Percentiles rank a stretch among this genome's conserved stretches.
phyloP scores from a whole-genome alignment of 2,329 filamentous ascomycete species.

The Fusarium cyanostomum region DNA sequence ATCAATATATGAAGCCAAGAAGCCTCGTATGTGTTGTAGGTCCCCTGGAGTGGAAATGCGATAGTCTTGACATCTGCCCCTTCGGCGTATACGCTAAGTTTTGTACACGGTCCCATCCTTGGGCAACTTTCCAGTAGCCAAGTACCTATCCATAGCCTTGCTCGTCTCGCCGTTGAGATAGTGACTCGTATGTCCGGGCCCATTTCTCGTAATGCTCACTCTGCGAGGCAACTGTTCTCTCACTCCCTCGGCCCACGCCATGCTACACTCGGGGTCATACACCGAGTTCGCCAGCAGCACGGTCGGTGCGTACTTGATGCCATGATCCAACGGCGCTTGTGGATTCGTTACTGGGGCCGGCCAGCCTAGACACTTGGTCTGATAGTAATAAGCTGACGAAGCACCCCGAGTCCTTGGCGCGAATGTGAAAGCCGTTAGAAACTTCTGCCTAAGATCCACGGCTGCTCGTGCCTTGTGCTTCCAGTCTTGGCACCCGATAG shows the following conservation, averaged over 20 bases:
- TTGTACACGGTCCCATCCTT: slow-evolving; percentile 34
- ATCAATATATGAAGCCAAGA: too few relatives aligned
- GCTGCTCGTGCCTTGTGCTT: slow-evolving; percentile 19
- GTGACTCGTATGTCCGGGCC: slow-evolving; percentile 38
- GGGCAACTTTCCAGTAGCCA: slow-evolving; percentile 35
- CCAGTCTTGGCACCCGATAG: slow-evolving; percentile 40
- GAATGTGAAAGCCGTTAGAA: slow-evolving; percentile 12
- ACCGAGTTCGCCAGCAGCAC: slow-evolving; percentile 30
- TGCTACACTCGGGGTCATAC: slow-evolving; percentile 34
- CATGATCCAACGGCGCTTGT: slow-evolving; percentile 10
- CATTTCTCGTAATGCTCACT: slow-evolving; percentile 39
- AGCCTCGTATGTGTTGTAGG: background rate
- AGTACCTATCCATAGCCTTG: slow-evolving; percentile 30
- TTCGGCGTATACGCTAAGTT: background rate
- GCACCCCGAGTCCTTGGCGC: slow-evolving; percentile 32
- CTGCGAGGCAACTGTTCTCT: slow-evolving; percentile 31
- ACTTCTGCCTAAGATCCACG: slow-evolving; percentile 23
- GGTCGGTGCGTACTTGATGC: slow-evolving; percentile 14
- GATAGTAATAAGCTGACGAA: slow-evolving; percentile 22
- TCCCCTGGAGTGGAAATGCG: too few relatives aligned
- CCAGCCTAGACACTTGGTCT: slow-evolving; percentile 35
- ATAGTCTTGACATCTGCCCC: too few relatives aligned
- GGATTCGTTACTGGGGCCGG: slow-evolving; percentile 30
- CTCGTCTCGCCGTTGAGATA: slow-evolving; percentile 32
- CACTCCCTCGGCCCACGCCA: slow-evolving; percentile 33